Evolutionary conservation across 257 asterid species (phyloP).

Genomic region (Capsicum pubescens): DNA sequence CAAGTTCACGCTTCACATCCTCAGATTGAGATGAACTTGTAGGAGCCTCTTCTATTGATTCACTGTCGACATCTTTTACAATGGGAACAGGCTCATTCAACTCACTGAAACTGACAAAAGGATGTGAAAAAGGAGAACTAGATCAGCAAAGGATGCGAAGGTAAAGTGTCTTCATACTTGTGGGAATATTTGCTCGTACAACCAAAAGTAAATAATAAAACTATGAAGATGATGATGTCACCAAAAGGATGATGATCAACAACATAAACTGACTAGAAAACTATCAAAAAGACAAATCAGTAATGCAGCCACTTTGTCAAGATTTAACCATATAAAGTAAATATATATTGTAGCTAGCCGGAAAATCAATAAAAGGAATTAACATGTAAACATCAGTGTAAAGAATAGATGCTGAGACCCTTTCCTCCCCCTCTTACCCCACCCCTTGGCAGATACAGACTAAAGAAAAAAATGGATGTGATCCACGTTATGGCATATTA

Average conservation of each 20-base stretch:
- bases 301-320: background rate
- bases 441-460: background rate
- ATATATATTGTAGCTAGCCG: background rate
- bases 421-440: no score
- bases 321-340: background rate
- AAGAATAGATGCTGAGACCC: background rate
- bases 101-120: constrained; percentile 48
- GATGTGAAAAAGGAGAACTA: background rate
- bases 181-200: background rate
- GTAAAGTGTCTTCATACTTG: background rate
- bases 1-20: constrained; percentile 65
- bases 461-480: background rate
- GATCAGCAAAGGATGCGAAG: constrained; percentile 5
- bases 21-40: constrained; percentile 33
- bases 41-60: constrained; percentile 44
- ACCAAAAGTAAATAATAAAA: background rate
- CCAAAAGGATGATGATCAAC: background rate
- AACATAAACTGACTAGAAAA: background rate
- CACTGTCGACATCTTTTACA: constrained; percentile 34
- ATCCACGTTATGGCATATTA: background rate
- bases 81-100: constrained; percentile 47
- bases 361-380: background rate
- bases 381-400: background rate
- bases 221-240: background rate
- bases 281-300: background rate